Conservation (phyloP, 106 monocot genomes). For the Chionographis japonica region DNA sequence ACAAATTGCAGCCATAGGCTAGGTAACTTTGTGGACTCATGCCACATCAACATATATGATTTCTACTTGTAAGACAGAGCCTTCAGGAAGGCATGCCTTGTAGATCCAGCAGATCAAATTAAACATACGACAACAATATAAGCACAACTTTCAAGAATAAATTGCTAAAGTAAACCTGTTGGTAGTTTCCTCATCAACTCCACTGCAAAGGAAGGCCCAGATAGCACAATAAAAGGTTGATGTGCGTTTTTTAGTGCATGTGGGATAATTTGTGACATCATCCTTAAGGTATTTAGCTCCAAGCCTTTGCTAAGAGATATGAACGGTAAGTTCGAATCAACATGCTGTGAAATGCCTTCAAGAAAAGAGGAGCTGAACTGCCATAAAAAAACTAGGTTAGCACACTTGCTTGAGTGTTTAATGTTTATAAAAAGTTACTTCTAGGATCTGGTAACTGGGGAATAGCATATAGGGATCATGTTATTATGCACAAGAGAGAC, state of each 20-base stretch:
- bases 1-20: slow-evolving; percentile 2
- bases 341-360: slow-evolving; percentile 73
- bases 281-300: slow-evolving; percentile 85
- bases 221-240: slow-evolving; percentile 80
- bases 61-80: too few species aligned
- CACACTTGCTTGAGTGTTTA: background rate
- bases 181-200: slow-evolving; percentile 92
- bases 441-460: background rate
- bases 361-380: slow-evolving; percentile 98
- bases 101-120: too few species aligned
- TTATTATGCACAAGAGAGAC: too few species aligned
- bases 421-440: background rate
- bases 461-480: too few species aligned
- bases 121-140: background rate
- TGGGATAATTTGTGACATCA: slow-evolving; percentile 95
- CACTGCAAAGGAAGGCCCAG: slow-evolving; percentile 91
- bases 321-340: slow-evolving; percentile 85
- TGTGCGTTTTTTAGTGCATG: slow-evolving; percentile 71
- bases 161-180: slow-evolving; percentile 50
- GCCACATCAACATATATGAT: background rate
- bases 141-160: background rate
- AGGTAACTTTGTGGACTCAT: background rate
- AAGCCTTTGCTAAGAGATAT: slow-evolving; percentile 97
- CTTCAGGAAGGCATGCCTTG: too few species aligned
- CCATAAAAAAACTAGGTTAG: slow-evolving; percentile 37